These are phyloP conservation scores for Colletotrichum endophyticum DNA, from an alignment of 2,329 filamentous ascomycete genomes.

Conservation along the genomic window DNA sequence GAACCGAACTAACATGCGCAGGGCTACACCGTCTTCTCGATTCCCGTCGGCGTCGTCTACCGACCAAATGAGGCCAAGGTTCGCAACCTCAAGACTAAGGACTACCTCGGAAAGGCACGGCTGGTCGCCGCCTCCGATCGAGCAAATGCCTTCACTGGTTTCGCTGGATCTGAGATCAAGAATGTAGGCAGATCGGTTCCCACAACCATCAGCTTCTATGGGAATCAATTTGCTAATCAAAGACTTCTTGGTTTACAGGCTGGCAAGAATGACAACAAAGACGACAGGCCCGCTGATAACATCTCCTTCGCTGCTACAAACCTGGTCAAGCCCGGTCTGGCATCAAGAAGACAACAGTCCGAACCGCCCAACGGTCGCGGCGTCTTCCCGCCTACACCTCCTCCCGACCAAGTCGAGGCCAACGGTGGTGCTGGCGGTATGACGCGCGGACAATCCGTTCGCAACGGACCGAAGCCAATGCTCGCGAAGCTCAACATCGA, in stretches of 20 bases:
- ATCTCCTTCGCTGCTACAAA: conserved; percentile 93
- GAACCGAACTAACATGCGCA: neutral
- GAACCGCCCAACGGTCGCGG: conserved; percentile 78
- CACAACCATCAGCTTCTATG: neutral
- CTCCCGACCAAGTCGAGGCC: conserved; percentile 82
- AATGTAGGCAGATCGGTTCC: conserved; percentile 53
- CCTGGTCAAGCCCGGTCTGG: conserved; percentile 84
- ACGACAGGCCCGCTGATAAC: conserved; percentile 83
- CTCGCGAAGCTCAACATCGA: conserved; percentile 69
- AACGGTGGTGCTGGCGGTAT: conserved; percentile 34
- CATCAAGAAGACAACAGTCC: conserved; percentile 82
- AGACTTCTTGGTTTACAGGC: conserved; percentile 41
- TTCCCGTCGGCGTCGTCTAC: conserved; percentile 94
- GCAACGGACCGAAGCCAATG: conserved; percentile 64
- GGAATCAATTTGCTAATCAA: conserved; percentile 25
- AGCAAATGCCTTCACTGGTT: conserved; percentile 81
- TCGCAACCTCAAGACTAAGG: conserved; percentile 96
- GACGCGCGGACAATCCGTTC: conserved; percentile 64
- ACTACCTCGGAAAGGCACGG: conserved; percentile 95
- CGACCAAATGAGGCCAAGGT: conserved; percentile 97
- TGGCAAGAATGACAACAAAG: conserved; percentile 61
- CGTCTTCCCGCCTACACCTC: conserved; percentile 97
- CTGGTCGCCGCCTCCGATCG: conserved; percentile 88
- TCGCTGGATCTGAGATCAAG: conserved; percentile 79
- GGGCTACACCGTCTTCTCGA: conserved; percentile 99